Conservation (phyloP, 305 asterid species). For the Solanum hybrid region DNA sequence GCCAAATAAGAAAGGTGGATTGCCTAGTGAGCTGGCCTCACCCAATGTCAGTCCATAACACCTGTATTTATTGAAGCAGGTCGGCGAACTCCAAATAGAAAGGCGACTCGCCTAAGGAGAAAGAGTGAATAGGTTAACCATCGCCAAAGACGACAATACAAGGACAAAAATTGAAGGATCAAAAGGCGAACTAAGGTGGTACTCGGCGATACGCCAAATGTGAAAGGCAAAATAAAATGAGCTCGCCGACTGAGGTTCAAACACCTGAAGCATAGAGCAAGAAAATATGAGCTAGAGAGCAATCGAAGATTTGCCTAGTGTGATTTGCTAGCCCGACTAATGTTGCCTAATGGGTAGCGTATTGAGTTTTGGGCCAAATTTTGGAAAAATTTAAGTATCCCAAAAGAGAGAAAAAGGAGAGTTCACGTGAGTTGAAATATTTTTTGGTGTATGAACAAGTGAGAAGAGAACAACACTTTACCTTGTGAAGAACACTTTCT, state of each 20-base stretch:
- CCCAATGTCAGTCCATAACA: background rate
- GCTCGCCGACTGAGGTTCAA: background rate
- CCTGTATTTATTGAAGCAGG: background rate
- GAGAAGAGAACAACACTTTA: background rate
- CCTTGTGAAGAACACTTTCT: background rate
- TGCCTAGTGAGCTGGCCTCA: background rate
- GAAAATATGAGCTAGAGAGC: background rate
- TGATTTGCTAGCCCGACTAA: background rate
- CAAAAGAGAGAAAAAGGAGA: background rate
- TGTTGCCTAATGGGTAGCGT: background rate
- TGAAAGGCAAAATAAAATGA: background rate
- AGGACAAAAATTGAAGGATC: background rate
- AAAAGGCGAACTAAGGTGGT: background rate
- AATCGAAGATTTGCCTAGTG: background rate
- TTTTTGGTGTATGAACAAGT: background rate
- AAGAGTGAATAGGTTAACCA: background rate
- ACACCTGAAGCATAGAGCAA: background rate
- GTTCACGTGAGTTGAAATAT: background rate
- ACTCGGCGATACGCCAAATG: background rate
- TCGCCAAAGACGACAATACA: background rate
- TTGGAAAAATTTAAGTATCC: background rate
- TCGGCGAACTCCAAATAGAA: background rate
- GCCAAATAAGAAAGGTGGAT: background rate
- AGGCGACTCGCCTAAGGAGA: background rate
- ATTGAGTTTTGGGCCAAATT: background rate